These are phyloP conservation scores for Aquilaria yunnanensis DNA, from an alignment of 345 rosid genomes.

Conservation along the genomic window DNA sequence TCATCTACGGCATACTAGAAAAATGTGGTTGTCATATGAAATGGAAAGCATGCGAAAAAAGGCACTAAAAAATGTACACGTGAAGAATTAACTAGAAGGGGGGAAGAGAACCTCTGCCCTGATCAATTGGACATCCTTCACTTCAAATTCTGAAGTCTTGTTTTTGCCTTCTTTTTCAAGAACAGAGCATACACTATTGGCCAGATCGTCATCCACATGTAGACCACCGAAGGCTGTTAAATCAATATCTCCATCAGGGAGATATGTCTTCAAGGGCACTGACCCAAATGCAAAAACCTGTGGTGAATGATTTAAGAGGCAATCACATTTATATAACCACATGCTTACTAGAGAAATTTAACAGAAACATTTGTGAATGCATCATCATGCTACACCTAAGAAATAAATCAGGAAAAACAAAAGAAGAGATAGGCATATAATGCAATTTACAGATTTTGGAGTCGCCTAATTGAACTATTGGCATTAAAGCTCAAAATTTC, in stretches of 20 bases:
- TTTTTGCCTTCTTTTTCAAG: conserved; percentile 69
- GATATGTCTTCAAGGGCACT: conserved; percentile 91
- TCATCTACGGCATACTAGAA: no score
- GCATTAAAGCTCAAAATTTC: no score
- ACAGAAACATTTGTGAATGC: no score
- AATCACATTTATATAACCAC: neutral
- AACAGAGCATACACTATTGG: conserved; percentile 44
- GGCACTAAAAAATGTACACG: no score
- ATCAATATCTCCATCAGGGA: conserved; percentile 96
- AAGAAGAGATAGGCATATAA: no score
- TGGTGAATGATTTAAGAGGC: conserved; percentile 9
- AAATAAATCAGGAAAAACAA: no score
- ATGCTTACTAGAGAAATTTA: no score
- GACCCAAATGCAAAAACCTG: conserved; percentile 93
- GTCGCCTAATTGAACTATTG: no score
- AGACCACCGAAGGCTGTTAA: conserved; percentile 69
- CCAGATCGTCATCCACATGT: conserved; percentile 54
- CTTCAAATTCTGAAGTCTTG: conserved; percentile 43
- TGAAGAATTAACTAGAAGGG: no score
- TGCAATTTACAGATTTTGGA: no score
- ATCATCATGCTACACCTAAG: no score
- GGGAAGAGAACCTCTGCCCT: conserved; percentile 52
- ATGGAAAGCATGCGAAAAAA: conserved; percentile 3
- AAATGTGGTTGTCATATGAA: no score
- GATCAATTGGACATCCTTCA: conserved; percentile 69